Conservation (phyloP, 176 grass and related monocot genomes). For the Puya raimondii region DNA sequence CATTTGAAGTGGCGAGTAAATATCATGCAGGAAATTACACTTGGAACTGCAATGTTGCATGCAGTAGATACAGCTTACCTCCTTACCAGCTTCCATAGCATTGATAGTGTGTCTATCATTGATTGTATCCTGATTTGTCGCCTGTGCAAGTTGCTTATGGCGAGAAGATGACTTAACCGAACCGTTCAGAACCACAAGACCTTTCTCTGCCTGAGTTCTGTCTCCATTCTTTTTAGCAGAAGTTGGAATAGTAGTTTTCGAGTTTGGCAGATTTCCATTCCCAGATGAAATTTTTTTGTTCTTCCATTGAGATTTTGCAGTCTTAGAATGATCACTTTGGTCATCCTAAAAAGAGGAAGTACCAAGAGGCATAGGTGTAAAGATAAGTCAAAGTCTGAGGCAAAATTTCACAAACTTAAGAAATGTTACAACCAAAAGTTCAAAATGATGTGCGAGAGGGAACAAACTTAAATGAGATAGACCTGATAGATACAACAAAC, state of each 20-base stretch:
- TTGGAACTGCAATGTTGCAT: background rate
- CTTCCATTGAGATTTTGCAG: slow-evolving; percentile 26
- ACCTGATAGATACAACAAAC: no score
- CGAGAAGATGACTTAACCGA: slow-evolving; percentile 7
- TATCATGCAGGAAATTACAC: slow-evolving; percentile 4
- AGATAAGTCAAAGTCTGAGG: background rate
- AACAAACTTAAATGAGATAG: no score
- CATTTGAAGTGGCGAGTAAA: background rate
- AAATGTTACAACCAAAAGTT: background rate
- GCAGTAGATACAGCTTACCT: slow-evolving; percentile 20
- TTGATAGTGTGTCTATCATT: slow-evolving; percentile 29
- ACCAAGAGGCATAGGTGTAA: background rate
- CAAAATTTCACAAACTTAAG: background rate
- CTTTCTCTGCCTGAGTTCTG: slow-evolving; percentile 37
- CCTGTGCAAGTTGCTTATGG: slow-evolving; percentile 36
- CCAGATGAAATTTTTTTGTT: slow-evolving; percentile 3
- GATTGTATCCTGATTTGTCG: slow-evolving; percentile 31
- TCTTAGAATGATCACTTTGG: slow-evolving; percentile 31
- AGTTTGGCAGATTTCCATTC: background rate
- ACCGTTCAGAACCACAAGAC: background rate
- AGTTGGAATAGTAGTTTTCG: background rate
- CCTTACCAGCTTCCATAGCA: slow-evolving; percentile 22
- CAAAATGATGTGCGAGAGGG: background rate
- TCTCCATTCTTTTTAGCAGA: slow-evolving; percentile 4
- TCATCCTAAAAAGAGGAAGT: slow-evolving; percentile 15